Evolutionary conservation across 352 stramenopile genomes (phyloP), one percentile per base, ranked within the genome.

Genomic region (Globisporangium uncinulatum): DNA sequence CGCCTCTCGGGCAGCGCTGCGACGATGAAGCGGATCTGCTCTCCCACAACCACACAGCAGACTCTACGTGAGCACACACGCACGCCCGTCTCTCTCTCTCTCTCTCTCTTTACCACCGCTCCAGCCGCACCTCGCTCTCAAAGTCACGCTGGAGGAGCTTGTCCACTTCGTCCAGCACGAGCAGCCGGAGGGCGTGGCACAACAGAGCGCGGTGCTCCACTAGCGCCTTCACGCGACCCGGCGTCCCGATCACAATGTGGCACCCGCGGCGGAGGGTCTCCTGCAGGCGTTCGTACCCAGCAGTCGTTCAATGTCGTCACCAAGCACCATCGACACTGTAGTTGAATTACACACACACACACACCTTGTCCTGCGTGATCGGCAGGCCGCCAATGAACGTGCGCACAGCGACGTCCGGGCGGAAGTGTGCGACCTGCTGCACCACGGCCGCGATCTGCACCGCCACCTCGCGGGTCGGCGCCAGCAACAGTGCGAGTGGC

Each of bases 91-190:
- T 8, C 14, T 7, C n/a, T 6, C 42, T 9, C 7, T 19, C 37
- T 15, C 37, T 17, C 32, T 17, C 37, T 14, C 6, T 14, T n/a
- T 14, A 14, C 42, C 13, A 4, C 6, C 42, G n/a, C 14, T 2
- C 17, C 42, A 20, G n/a, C 21, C 34, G 39, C 59, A 90, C 77
- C 64, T 89, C 78, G n/a, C 70, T 57, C n/a, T 77, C 57, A 42
- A 90, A 92, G 42, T 91, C 79, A 20, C 56, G 50, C 43, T 69
- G 63, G 31, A 93, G 67, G n/a, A 93, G 66, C 54, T 92, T 92
- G 69, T 93, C 83, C 15, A 89, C 81, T 70, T 93, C 81, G 42
- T 93, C 83, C n/a, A 93, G 53, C 15, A 91, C 71, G 7, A 93
- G 54, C 46, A 93, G 54, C 17, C 79, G 71, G 57, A 92, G 73